Conservation (phyloP, 768 basidiomycete genomes). For the Russula vinacea region DNA sequence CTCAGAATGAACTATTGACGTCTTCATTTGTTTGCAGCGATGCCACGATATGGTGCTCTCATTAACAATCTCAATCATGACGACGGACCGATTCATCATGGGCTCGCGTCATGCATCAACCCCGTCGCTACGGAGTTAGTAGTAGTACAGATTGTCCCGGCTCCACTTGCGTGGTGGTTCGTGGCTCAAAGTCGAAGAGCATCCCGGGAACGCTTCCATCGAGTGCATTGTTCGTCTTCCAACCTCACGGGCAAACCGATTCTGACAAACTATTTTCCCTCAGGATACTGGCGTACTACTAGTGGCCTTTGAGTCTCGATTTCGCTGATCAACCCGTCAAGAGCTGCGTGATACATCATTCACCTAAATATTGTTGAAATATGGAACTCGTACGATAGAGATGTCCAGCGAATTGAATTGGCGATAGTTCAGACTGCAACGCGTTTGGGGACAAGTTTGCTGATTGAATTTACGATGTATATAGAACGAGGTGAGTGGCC, state of each 20-base stretch:
- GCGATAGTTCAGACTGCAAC: neutral
- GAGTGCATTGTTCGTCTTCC: neutral
- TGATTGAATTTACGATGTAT: neutral
- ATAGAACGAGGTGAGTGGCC: neutral
- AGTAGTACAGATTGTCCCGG: neutral
- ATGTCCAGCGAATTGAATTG: neutral
- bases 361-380: constrained; percentile 2
- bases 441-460: neutral
- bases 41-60: neutral
- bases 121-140: no score
- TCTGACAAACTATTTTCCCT: neutral
- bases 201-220: constrained; percentile 10
- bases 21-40: neutral
- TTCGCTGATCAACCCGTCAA: constrained; percentile 54
- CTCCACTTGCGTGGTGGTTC: constrained; percentile 11
- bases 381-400: constrained; percentile 6
- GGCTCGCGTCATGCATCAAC: neutral
- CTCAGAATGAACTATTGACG: neutral
- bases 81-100: neutral
- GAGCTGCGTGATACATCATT: constrained; percentile 48
- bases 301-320: neutral
- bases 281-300: constrained; percentile 14
- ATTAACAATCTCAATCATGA: neutral
- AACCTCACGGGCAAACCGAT: neutral
- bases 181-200: constrained; percentile 10